These are phyloP conservation scores for Takashimella tepidaria DNA, from an alignment of 1,284 basidiomycete genomes.

Conservation along the genomic window DNA sequence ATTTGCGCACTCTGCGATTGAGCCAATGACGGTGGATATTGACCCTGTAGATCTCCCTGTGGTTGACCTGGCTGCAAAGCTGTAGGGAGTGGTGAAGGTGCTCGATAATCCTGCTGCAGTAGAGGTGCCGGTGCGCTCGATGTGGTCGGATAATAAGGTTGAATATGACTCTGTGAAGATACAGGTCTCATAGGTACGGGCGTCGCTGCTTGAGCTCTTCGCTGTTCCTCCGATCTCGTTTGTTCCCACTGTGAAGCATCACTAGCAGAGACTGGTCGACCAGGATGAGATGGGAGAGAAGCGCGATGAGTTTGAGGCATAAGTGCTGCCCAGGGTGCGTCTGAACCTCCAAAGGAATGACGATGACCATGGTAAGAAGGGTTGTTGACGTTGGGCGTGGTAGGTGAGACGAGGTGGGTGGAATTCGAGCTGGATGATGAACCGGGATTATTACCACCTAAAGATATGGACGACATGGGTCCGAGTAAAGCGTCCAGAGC, in stretches of 20 bases:
- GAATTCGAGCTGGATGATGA: constrained; percentile 9
- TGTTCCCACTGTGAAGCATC: constrained; percentile 19
- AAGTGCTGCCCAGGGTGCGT: constrained; percentile 32
- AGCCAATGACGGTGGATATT: constrained; percentile 2
- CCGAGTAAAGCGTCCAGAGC: constrained; percentile 31
- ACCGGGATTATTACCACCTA: too few relatives aligned
- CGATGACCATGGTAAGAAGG: constrained; percentile 21
- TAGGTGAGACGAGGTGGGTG: not conserved
- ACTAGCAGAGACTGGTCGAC: constrained; percentile 25
- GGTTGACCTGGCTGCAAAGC: too few relatives aligned
- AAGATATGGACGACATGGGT: constrained; percentile 36
- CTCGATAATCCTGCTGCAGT: constrained; percentile 10
- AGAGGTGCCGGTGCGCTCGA: not conserved
- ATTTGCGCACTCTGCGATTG: not conserved
- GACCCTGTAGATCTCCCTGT: constrained; percentile 6
- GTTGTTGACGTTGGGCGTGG: not conserved
- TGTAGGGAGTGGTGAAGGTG: constrained; percentile 19
- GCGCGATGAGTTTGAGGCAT: constrained; percentile 24
- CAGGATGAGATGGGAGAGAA: constrained; percentile 19
- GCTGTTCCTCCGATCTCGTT: constrained; percentile 11
- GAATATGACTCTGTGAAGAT: constrained; percentile 10
- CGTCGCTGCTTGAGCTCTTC: constrained; percentile 12
- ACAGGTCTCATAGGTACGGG: constrained; percentile 19
- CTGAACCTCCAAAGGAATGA: constrained; percentile 29
- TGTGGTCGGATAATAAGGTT: not conserved